Conservation (phyloP, 2,329 filamentous ascomycete genomes). For the Diaporthe vaccinii region DNA sequence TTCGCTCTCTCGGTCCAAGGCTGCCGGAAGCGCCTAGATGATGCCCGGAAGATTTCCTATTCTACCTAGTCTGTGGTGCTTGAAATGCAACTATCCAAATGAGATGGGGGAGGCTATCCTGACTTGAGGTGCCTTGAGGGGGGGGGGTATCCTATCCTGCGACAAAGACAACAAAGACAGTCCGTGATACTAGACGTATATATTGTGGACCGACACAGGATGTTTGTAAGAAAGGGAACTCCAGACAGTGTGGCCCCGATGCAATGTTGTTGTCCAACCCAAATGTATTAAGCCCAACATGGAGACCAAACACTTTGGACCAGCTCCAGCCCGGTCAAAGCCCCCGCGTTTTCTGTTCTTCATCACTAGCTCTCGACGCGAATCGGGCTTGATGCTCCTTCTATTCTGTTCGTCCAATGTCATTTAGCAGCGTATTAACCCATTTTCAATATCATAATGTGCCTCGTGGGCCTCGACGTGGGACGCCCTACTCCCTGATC, state of each 20-base stretch:
- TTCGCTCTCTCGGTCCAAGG: not conserved
- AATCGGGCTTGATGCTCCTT: constrained; percentile 33
- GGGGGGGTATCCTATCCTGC: constrained; percentile 38
- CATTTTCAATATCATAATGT: constrained; percentile 35
- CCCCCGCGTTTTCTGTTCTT: constrained; percentile 9
- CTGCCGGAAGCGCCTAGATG: not conserved
- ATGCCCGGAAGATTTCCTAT: constrained; percentile 8
- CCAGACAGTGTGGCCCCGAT: not conserved
- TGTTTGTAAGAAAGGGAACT: constrained; percentile 9
- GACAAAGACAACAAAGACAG: constrained; percentile 32
- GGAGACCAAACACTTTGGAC: constrained; percentile 28
- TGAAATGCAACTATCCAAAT: constrained; percentile 33
- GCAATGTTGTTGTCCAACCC: constrained; percentile 28
- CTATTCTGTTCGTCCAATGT: constrained; percentile 35
- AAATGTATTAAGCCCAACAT: constrained; percentile 27
- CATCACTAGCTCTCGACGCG: constrained; percentile 19
- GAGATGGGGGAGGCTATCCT: constrained; percentile 11
- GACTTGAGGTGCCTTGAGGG: constrained; percentile 25
- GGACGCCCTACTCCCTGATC: constrained; percentile 38
- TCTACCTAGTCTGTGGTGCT: constrained; percentile 33
- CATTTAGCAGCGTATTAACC: constrained; percentile 40
- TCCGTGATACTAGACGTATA: constrained; percentile 17
- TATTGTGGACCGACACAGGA: constrained; percentile 28
- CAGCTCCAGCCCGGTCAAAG: constrained; percentile 30
- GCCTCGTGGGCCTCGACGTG: constrained; percentile 11